A percentile compares a stretch with the other conserved stretches of the same genome.
These are phyloP conservation scores for Leishmania aethiopica DNA, from an alignment of 208 protist genomes.

Conservation along the genomic window DNA sequence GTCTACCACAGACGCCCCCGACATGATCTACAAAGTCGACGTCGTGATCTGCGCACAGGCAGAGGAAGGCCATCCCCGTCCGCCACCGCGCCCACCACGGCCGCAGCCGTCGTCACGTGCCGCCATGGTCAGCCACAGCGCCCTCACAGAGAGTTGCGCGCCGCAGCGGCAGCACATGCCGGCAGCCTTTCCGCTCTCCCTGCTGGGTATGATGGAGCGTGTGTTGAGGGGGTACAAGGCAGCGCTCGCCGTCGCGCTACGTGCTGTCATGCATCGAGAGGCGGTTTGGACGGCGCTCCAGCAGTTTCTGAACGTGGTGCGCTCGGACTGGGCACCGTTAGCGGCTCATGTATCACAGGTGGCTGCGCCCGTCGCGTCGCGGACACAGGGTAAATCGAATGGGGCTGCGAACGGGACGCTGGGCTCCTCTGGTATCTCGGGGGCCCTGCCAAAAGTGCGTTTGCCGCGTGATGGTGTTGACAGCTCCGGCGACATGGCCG, in stretches of 20 bases:
- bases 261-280: constrained; percentile 27
- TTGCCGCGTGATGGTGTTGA: not conserved
- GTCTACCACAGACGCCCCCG: not conserved
- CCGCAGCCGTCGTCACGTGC: not conserved
- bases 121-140: not conserved
- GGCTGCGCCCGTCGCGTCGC: not conserved
- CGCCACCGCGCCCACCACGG: not conserved
- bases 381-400: not conserved
- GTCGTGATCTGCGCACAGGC: not conserved
- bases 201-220: not conserved
- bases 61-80: not conserved
- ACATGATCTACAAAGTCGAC: not conserved
- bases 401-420: not conserved
- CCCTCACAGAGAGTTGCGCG: not conserved
- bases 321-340: not conserved
- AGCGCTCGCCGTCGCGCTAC: constrained; percentile 6
- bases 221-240: constrained; percentile 12
- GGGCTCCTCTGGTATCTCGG: not conserved
- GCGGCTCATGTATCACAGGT: not conserved
- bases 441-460: not conserved
- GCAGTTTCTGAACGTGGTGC: constrained; percentile 24
- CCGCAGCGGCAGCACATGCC: not conserved
- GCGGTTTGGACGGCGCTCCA: constrained; percentile 33
- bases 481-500: not conserved
- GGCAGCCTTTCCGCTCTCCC: not conserved